Percentiles rank a stretch among this genome's conserved stretches.
These are phyloP conservation scores for Boletus pseudopeckii DNA, from an alignment of 768 basidiomycete genomes.

Conservation along the genomic window DNA sequence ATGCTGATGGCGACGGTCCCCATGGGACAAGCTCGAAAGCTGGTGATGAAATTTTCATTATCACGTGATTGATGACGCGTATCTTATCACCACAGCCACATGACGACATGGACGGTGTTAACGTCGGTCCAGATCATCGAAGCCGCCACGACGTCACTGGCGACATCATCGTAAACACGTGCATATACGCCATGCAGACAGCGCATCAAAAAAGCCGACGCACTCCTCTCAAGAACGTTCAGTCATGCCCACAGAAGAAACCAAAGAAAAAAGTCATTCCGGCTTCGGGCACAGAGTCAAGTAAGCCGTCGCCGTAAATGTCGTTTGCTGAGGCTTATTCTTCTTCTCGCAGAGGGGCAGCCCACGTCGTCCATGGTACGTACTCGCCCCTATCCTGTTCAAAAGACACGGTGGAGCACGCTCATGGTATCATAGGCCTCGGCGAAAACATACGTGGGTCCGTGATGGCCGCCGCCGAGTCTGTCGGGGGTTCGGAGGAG, in stretches of 20 bases:
- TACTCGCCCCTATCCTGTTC: neutral
- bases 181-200: neutral
- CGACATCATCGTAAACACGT: conserved; percentile 17
- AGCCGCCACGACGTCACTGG: conserved; percentile 20
- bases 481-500: conserved; percentile 22
- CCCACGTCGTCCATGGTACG: conserved; percentile 37
- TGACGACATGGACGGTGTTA: conserved; percentile 14
- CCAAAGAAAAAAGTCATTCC: neutral
- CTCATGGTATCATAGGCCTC: conserved; percentile 31
- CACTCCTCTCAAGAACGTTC: no score
- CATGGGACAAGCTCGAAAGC: neutral
- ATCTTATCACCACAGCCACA: conserved; percentile 11
- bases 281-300: conserved; percentile 17
- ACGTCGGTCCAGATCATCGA: conserved; percentile 3
- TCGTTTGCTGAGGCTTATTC: neutral
- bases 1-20: neutral
- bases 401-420: neutral
- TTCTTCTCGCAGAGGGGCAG: conserved; percentile 30
- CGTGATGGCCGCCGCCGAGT: conserved; percentile 39
- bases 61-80: conserved; percentile 14
- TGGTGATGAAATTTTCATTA: neutral
- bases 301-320: neutral
- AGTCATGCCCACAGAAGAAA: conserved; percentile 2
- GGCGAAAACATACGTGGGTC: conserved; percentile 47
- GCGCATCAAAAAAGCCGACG: neutral